phyloP scores from a whole-genome alignment of 2,329 filamentous ascomycete species.

The Cercospora canescens region DNA sequence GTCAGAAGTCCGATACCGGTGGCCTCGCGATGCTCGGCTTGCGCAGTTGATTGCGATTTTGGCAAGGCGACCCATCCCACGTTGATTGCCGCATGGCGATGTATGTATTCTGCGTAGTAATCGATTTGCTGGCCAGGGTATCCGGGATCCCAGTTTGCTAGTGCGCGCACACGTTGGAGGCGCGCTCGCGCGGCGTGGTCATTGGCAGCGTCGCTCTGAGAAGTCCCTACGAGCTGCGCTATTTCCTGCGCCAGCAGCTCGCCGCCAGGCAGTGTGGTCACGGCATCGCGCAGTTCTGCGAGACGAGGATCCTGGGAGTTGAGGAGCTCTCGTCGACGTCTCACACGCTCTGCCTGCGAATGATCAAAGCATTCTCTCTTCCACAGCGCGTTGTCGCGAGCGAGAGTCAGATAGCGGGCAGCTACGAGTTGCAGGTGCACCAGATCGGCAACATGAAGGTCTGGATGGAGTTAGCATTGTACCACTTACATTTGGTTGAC shows the following conservation, averaged over 20 bases:
- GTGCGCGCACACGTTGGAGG: conserved; percentile 50
- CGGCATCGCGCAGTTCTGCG: conserved; percentile 43
- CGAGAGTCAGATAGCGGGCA: conserved; percentile 63
- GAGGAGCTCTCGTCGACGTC: conserved; percentile 52
- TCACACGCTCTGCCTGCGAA: conserved; percentile 65
- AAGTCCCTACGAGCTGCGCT: conserved; percentile 21
- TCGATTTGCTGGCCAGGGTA: conserved; percentile 70
- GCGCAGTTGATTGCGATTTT: conserved; percentile 39
- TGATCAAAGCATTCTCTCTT: conserved; percentile 70
- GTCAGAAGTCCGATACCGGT: conserved; percentile 70
- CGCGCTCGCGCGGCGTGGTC: conserved; percentile 23
- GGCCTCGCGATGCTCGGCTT: conserved; percentile 59
- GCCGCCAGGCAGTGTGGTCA: conserved; percentile 34
- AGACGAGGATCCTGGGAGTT: conserved; percentile 45
- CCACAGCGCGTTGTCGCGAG: conserved; percentile 77
- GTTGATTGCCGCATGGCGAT: conserved; percentile 71
- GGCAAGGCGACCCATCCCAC: conserved; percentile 76
- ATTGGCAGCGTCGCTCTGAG: conserved; percentile 15
- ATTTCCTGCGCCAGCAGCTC: conserved; percentile 28
- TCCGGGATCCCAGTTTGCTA: conserved; percentile 81
- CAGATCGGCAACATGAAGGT: conserved; percentile 64
- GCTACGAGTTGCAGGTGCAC: conserved; percentile 70
- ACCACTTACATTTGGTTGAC: neutral
- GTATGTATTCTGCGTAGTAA: conserved; percentile 89
- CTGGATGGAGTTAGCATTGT: conserved; percentile 41